Evolutionary conservation across 2,329 filamentous ascomycete species (phyloP).

Genomic region (Colletotrichum lindemuthianum): DNA sequence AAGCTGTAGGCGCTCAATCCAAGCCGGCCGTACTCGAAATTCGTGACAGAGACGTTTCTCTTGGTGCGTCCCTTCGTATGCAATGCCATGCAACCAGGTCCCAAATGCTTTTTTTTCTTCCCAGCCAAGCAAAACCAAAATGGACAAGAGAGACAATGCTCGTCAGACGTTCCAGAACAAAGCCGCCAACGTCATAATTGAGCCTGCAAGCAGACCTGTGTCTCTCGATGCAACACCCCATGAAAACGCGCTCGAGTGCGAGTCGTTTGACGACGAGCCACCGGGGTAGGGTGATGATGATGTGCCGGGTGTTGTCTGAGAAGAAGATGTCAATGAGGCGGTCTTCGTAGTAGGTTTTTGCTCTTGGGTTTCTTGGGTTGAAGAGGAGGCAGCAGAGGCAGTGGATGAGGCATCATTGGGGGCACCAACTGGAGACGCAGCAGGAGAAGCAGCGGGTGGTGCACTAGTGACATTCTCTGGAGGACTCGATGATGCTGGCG

Average conservation of each 20-base stretch:
- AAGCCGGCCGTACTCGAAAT: background rate
- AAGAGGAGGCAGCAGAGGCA: background rate
- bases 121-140: constrained; percentile 7
- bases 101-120: background rate
- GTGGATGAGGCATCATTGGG: background rate
- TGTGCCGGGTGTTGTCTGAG: constrained; percentile 11
- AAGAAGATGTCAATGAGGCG: constrained; percentile 5
- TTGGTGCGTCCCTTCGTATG: background rate
- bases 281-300: background rate
- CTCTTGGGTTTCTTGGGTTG: background rate
- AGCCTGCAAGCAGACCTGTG: constrained; percentile 7
- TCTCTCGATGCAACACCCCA: constrained; percentile 7
- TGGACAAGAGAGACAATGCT: background rate
- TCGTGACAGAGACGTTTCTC: background rate
- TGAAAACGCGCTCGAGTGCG: constrained; percentile 14
- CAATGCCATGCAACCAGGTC: constrained; percentile 5
- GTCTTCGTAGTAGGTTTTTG: background rate
- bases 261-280: background rate
- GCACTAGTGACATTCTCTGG: no score
- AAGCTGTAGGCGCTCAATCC: background rate
- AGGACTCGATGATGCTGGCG: no score
- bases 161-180: background rate
- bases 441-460: background rate
- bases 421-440: background rate
- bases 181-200: constrained; percentile 13